Evolutionary conservation across 176 grass and related monocot genomes (phyloP).

Genomic region (Pontederia crassipes): DNA sequence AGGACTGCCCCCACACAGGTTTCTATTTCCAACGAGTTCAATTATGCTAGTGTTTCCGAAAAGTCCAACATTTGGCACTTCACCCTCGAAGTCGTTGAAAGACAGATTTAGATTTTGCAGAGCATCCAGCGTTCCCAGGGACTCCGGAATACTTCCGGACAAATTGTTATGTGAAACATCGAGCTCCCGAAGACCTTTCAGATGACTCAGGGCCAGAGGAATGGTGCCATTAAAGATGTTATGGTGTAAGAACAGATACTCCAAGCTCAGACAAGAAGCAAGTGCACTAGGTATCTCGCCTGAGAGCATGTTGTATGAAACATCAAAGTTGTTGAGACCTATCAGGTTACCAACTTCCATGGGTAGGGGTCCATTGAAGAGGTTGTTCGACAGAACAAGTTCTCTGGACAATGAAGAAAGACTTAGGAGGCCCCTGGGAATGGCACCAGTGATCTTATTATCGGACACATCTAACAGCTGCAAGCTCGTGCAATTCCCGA

Average conservation of each 20-base stretch:
- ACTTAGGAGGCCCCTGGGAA: slow-evolving; percentile 25
- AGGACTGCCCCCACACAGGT: slow-evolving; percentile 15
- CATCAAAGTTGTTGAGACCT: background rate
- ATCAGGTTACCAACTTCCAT: slow-evolving; percentile 9
- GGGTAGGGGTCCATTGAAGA: slow-evolving; percentile 20
- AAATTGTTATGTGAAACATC: slow-evolving; percentile 35
- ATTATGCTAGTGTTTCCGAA: slow-evolving; percentile 20
- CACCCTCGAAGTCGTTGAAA: slow-evolving; percentile 39
- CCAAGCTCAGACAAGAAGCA: slow-evolving; percentile 18
- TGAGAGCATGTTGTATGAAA: slow-evolving; percentile 19
- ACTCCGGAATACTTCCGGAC: slow-evolving; percentile 25
- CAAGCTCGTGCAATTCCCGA: slow-evolving; percentile 22
- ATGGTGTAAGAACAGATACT: slow-evolving; percentile 7
- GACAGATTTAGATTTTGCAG: slow-evolving; percentile 31
- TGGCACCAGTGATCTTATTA: slow-evolving; percentile 22
- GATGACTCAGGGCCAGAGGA: slow-evolving; percentile 6
- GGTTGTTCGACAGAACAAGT: slow-evolving; percentile 28
- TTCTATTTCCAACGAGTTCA: slow-evolving; percentile 22
- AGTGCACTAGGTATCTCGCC: slow-evolving; percentile 26
- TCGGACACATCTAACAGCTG: background rate
- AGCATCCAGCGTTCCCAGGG: background rate
- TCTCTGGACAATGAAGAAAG: slow-evolving; percentile 9
- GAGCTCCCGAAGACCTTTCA: slow-evolving; percentile 14
- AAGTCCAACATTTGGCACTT: slow-evolving; percentile 22
- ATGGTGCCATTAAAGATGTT: slow-evolving; percentile 29